Evolutionary conservation across 495 filamentous ascomycete genomes (phyloP).

Genomic region (Bacidia gigantensis): DNA sequence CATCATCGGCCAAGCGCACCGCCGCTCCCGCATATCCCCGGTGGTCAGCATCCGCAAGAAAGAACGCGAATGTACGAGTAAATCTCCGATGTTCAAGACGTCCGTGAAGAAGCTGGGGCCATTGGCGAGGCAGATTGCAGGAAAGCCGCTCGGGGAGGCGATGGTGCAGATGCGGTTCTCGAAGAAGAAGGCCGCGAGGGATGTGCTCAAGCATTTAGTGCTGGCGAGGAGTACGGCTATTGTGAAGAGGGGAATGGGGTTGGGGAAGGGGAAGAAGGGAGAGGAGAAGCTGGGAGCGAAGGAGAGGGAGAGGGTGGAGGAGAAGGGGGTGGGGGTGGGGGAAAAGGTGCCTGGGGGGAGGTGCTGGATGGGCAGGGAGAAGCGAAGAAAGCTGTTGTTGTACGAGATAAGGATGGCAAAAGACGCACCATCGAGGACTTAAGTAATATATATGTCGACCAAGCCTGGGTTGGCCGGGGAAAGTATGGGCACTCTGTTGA

Average conservation of each 20-base stretch:
- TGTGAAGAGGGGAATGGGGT: conserved; percentile 68
- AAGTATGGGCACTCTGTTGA: conserved; percentile 39
- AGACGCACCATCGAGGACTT: conserved; percentile 53
- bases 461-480: conserved; percentile 84
- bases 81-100: conserved; percentile 59
- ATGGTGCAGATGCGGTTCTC: conserved; percentile 90
- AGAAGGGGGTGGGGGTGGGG: conserved; percentile 34
- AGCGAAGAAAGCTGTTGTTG: too few relatives aligned
- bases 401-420: too few relatives aligned
- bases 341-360: conserved; percentile 28
- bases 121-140: conserved; percentile 72
- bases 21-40: neutral
- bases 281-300: conserved; percentile 25
- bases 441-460: conserved; percentile 65
- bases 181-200: conserved; percentile 80
- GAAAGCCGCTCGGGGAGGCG: conserved; percentile 84
- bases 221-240: conserved; percentile 65
- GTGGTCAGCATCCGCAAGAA: neutral
- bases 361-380: conserved; percentile 31
- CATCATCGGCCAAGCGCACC: neutral
- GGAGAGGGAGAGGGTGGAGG: conserved; percentile 28
- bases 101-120: conserved; percentile 76
- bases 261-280: conserved; percentile 40
- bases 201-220: conserved; percentile 64
- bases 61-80: conserved; percentile 40